These are phyloP conservation scores for Fulvia fulva DNA, from an alignment of 2,329 filamentous ascomycete species.

Conservation along the genomic window DNA sequence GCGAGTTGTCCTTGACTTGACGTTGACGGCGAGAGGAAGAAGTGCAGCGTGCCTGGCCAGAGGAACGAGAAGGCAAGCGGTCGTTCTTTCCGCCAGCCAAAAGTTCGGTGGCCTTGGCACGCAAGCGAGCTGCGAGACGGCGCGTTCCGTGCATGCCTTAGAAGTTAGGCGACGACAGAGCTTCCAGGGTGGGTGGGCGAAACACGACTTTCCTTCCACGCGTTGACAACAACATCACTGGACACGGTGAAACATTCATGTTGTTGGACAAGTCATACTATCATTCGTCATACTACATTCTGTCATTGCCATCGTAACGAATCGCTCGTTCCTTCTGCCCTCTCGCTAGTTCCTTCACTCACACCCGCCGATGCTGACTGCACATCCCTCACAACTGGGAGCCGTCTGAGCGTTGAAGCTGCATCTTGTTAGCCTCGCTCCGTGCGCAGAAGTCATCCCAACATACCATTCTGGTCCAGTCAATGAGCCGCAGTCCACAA, in stretches of 20 bases:
- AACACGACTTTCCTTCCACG: not conserved
- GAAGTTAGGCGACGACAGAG: not conserved
- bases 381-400: not conserved
- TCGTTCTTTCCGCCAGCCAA: not conserved
- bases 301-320: not conserved
- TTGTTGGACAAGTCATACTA: no score
- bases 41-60: slow-evolving; percentile 2
- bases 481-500: not conserved
- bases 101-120: not conserved
- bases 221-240: not conserved
- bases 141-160: not conserved
- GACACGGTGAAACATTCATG: no score
- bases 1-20: slow-evolving; percentile 4
- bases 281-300: not conserved
- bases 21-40: not conserved
- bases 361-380: not conserved
- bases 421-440: not conserved
- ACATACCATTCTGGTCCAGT: not conserved
- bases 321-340: not conserved
- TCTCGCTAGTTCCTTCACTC: not conserved
- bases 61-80: not conserved
- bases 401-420: slow-evolving; percentile 2
- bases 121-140: no score
- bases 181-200: no score
- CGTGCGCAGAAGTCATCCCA: not conserved